Base-by-base conservation (phyloP, 2,329 filamentous ascomycete species). In the Arachnomyces sp. region DNA sequence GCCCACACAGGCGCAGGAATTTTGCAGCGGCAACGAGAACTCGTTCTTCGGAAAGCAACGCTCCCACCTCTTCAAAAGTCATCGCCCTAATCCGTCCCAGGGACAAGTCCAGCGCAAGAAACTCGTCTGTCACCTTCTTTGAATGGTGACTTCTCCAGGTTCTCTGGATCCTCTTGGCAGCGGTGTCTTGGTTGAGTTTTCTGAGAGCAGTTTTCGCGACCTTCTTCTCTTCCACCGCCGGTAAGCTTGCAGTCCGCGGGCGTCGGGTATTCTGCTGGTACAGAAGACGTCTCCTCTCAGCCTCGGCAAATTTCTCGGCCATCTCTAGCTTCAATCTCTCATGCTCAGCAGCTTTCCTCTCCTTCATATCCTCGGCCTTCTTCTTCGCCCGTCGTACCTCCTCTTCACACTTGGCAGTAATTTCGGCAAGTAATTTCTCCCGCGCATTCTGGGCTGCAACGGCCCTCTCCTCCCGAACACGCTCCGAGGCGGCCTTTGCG, bases 321-420 rank as follows among this genome's bases (percentile, higher is more conserved):
- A 81, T 77, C 52, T 81, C 77, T 43, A 74, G 54, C 31, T 74
- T 68, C 43, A 76, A 66, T 37, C 74, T 69, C 38, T 70, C 67
- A 57, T 80, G 71, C 50, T 81, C 77, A 9, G 76, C 76, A 29
- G 77, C 73, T 57, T 78, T 77, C 49, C 72, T 69, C 57, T 80
- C 76, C 52, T 76, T 76, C 51, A 76, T 78, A 46, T 81, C 77
- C 59, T 81, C 77, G 7, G 78, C 78, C 39, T 80, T 73, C 58
- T 77, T 76, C 66, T 81, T 82, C 32, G 78, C 78, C 30, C 77
- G 68, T 45, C 73, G 68, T 20, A 82, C 78, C 55, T 82, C 77
- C 52, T 81, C 78, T 42, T 79, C 78, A 53, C 78, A 81, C 56
- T 74, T 71, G 46, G 78, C 76, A 6, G 77, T 73, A 8, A 82